These are phyloP conservation scores for Fusarium sp. DNA, from an alignment of 2,329 filamentous ascomycete genomes.

Conservation along the genomic window DNA sequence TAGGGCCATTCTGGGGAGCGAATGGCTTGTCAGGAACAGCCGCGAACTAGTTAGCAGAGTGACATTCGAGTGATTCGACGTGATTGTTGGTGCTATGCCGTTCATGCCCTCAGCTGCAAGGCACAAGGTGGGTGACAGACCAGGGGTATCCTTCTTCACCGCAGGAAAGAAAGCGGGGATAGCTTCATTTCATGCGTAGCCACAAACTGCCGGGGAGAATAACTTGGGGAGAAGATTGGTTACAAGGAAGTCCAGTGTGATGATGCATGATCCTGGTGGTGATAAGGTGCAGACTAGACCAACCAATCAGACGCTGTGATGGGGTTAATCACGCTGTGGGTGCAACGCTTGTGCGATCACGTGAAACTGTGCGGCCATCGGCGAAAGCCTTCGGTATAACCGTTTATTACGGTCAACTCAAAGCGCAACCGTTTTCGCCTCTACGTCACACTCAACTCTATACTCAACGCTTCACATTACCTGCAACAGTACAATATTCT, in stretches of 20 bases:
- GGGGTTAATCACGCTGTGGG: conserved; percentile 7
- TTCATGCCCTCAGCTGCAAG: conserved; percentile 31
- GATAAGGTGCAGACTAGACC: conserved; percentile 21
- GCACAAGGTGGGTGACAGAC: conserved; percentile 30
- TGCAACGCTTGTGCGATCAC: conserved; percentile 25
- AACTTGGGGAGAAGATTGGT: conserved; percentile 37
- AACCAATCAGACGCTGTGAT: conserved; percentile 25
- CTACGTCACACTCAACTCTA: conserved; percentile 8
- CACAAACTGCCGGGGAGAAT: conserved; percentile 25
- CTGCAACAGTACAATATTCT: background rate
- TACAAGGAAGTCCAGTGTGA: conserved; percentile 25
- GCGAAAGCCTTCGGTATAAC: conserved; percentile 10
- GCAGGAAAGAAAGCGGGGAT: conserved; percentile 19
- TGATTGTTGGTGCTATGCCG: conserved; percentile 21
- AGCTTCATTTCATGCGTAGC: conserved; percentile 21
- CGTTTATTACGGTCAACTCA: conserved; percentile 28
- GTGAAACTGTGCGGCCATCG: conserved; percentile 24
- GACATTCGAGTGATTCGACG: conserved; percentile 8
- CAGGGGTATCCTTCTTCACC: conserved; percentile 20
- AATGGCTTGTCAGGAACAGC: conserved; percentile 30
- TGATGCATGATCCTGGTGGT: conserved; percentile 33
- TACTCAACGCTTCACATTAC: background rate
- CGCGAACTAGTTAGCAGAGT: conserved; percentile 28
- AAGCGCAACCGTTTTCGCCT: conserved; percentile 25
- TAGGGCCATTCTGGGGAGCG: conserved; percentile 17